Evolutionary conservation across 2,329 filamentous ascomycete species (phyloP), one percentile per base, ranked within the genome.

Genomic region (Boeremia lycopersici): DNA sequence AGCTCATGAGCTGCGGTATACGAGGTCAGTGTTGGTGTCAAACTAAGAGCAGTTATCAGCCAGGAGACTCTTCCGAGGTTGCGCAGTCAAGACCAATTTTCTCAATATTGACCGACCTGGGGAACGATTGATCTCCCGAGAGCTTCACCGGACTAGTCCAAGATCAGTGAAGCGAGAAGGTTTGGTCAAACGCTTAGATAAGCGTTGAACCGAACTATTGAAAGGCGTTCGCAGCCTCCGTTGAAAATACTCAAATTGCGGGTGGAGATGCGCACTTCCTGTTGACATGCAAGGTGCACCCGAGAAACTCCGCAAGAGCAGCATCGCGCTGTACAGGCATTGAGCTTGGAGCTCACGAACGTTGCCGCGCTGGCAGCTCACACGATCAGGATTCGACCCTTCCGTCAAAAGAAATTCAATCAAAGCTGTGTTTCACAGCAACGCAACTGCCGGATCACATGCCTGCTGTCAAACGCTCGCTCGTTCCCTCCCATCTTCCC

Each of bases 371-470:
- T 13, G 25, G 19, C 13, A 31, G 10, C 31, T 19, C 34, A 35
- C 15, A n/a, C 45, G 45, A 49, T 30, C 38, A 19, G 12, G 12
- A 25, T 26, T 2, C 31, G 15, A 17, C 17, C 4, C 31, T 12
- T 19, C 30, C 6, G 7, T 35, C 8, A 5, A n/a, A 17, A 6
- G 13, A 11, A 36, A 2, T 3, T 23, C 19, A 5, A 23, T 23
- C 34, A 46, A 29, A 5, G 17, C n/a, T 17, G 9, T 4, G 44
- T 53, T 53, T 53, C 50, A 48, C 26, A 40, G 29, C 26, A 17
- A 23, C 26, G 23, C 44, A 35, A 49, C 29, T 45, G 51, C 45
- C 45, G 45, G 25, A 7, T 34, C 29, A 29, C 39, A 38, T 35
- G 45, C 51, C 45, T 40, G 35, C 34, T 35, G 39, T 5, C 44